phyloP scores from a whole-genome alignment of 1,284 basidiomycete species.

The Leccinum pallidistipes region DNA sequence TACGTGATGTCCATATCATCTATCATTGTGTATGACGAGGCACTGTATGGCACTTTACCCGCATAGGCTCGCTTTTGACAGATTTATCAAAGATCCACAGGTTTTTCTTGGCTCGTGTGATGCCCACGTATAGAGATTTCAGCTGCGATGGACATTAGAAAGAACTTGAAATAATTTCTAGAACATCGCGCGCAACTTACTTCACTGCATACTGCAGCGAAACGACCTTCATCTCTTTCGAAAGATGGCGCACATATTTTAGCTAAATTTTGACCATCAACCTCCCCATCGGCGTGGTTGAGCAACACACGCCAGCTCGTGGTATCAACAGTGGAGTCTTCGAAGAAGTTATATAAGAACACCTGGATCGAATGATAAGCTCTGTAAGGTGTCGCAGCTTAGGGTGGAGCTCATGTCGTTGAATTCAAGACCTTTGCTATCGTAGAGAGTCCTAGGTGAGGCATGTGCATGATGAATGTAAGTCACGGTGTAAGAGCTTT shows the following conservation, averaged over 20 bases:
- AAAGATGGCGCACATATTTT: slow-evolving; percentile 46
- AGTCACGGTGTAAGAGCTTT: background rate
- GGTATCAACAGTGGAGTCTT: slow-evolving; percentile 53
- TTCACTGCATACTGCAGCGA: slow-evolving; percentile 61
- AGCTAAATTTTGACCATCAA: slow-evolving; percentile 14
- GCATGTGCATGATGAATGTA: background rate
- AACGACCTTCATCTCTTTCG: slow-evolving; percentile 45
- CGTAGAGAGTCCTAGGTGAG: slow-evolving; percentile 59
- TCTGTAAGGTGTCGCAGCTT: background rate
- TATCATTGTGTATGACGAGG: slow-evolving; percentile 20
- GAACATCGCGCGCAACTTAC: slow-evolving; percentile 31
- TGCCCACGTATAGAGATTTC: slow-evolving; percentile 68
- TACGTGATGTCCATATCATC: slow-evolving; percentile 49
- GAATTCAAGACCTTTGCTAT: slow-evolving; percentile 76
- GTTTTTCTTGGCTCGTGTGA: slow-evolving; percentile 66
- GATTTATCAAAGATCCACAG: slow-evolving; percentile 69
- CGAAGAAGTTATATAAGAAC: slow-evolving; percentile 69
- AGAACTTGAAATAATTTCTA: background rate
- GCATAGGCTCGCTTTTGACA: slow-evolving; percentile 55
- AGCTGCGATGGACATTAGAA: slow-evolving; percentile 40
- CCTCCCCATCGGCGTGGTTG: slow-evolving; percentile 37
- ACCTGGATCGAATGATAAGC: slow-evolving; percentile 44
- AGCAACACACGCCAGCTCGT: slow-evolving; percentile 63
- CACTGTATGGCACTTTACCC: slow-evolving; percentile 38
- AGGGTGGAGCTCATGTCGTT: slow-evolving; percentile 50